Evolutionary conservation across 2,329 filamentous ascomycete species (phyloP), one percentile per base, ranked within the genome.

Genomic region (Stagonosporopsis cucurbitacearum): DNA sequence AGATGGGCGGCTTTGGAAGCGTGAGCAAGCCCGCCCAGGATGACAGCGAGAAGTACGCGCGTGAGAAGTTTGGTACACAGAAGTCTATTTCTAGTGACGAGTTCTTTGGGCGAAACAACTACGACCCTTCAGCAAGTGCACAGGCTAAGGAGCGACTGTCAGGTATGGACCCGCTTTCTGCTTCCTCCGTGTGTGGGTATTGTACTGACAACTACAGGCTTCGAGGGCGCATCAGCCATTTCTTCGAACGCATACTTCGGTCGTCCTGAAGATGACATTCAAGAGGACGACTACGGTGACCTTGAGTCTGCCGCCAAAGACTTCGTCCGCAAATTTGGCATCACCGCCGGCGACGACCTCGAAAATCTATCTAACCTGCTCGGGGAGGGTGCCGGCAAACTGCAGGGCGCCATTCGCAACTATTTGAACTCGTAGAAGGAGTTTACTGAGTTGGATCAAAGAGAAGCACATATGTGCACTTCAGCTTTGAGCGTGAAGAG

Each of bases 231-330:
- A 11, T 88, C 88, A 1, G 81, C 92, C 63, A 99, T 99, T 76
- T 97, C 93, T 6, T 96, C 91, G 55, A 99, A 98, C 76, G 92
- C 92, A 51, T 99, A 98, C 83, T 99, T 99, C 76, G 95, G 95
- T 58, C 89, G 94, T 47, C 89, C 92, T 2, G 95, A 99, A 72
- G 90, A 93, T 22, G 90, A 96, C 65, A 79, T 84, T 28, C 73
- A 77, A 2, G 81, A 78, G 9, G 91, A 93, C 60, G 91, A 85
- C 41, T 97, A 96, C 64, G 92, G 93, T 42, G 93, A 97, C 70
- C 80, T 99, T 56, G 95, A 99, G 79, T 84, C 81, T n/a, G 92
- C 92, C 0, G 95, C 95, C 57, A 96, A 95, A 80, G 95, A 99
- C 77, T 96, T 98, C 78, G 88, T 98, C 28, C 87, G 95, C 71